Evolutionary conservation across 768 basidiomycete species (phyloP).

Genomic region (Russula vinacea): DNA sequence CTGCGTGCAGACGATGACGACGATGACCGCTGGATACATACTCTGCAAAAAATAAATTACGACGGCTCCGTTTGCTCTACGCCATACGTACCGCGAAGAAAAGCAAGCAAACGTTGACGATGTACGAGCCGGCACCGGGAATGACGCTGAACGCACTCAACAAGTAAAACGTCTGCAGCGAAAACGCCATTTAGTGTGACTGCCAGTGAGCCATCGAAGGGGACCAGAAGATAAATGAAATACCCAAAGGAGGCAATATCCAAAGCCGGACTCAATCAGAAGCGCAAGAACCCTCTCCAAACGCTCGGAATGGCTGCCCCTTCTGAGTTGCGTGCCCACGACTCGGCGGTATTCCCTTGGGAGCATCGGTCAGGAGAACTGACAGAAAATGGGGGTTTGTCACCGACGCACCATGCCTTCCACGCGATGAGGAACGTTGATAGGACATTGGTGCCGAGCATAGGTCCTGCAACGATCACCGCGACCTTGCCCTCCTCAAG

Average conservation of each 20-base stretch:
- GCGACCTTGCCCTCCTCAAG: slow-evolving; percentile 15
- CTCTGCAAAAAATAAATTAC: slow-evolving; percentile 11
- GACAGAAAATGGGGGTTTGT: background rate
- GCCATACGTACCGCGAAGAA: slow-evolving; percentile 12
- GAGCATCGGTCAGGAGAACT: background rate
- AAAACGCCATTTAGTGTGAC: background rate
- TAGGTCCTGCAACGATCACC: slow-evolving; percentile 16
- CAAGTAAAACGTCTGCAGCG: slow-evolving; percentile 14
- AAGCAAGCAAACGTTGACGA: slow-evolving; percentile 20
- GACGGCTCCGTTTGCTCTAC: no score
- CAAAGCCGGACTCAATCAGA: slow-evolving; percentile 24
- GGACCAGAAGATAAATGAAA: background rate
- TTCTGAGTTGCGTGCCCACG: slow-evolving; percentile 15
- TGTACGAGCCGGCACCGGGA: slow-evolving; percentile 20
- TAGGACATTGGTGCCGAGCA: slow-evolving; percentile 23
- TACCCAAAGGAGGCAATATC: slow-evolving; percentile 25
- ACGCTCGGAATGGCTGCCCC: slow-evolving; percentile 15
- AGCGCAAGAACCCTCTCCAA: slow-evolving; percentile 17
- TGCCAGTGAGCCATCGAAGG: background rate
- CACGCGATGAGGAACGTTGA: slow-evolving; percentile 22
- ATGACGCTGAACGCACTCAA: slow-evolving; percentile 11
- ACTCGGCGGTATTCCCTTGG: slow-evolving; percentile 14
- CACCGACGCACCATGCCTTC: slow-evolving; percentile 21
- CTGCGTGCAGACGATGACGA: slow-evolving; percentile 20
- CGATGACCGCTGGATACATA: slow-evolving; percentile 23